phyloP scores from a whole-genome alignment of 257 asterid species.

The Linderniella brevidens region DNA sequence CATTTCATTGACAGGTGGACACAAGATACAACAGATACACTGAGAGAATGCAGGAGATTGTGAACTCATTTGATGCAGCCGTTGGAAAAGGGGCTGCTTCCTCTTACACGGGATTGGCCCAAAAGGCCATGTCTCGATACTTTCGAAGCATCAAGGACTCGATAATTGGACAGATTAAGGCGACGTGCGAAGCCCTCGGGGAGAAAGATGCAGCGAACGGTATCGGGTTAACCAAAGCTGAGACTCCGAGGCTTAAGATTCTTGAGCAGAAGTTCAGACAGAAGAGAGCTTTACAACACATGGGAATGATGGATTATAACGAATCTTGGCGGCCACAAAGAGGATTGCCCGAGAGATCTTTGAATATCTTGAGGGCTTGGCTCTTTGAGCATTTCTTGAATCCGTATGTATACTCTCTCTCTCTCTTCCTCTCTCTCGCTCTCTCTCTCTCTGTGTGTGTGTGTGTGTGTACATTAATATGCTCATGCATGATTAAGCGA shows the following conservation, averaged over 20 bases:
- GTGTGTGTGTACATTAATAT: not conserved
- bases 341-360: constrained; percentile 71
- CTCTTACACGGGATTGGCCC: constrained; percentile 51
- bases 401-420: constrained; percentile 28
- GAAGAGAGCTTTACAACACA: constrained; percentile 39
- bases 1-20: constrained; percentile 33
- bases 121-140: constrained; percentile 72
- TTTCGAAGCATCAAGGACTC: constrained; percentile 69
- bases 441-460: not conserved
- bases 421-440: too few relatives aligned
- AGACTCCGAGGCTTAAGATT: constrained; percentile 50
- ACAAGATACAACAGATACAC: constrained; percentile 46
- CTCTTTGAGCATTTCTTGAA: constrained; percentile 78
- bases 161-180: constrained; percentile 32
- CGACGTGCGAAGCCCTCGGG: constrained; percentile 42
- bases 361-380: constrained; percentile 57
- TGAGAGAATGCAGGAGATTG: constrained; percentile 62
- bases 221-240: constrained; percentile 41
- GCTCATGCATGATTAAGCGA: too few relatives aligned
- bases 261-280: constrained; percentile 55
- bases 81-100: constrained; percentile 50
- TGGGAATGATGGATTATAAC: constrained; percentile 39
- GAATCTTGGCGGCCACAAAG: constrained; percentile 81
- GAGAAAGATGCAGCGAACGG: constrained; percentile 26
- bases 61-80: constrained; percentile 40